phyloP scores from a whole-genome alignment of 441 rosid species.

The Raphanus hybrid region DNA sequence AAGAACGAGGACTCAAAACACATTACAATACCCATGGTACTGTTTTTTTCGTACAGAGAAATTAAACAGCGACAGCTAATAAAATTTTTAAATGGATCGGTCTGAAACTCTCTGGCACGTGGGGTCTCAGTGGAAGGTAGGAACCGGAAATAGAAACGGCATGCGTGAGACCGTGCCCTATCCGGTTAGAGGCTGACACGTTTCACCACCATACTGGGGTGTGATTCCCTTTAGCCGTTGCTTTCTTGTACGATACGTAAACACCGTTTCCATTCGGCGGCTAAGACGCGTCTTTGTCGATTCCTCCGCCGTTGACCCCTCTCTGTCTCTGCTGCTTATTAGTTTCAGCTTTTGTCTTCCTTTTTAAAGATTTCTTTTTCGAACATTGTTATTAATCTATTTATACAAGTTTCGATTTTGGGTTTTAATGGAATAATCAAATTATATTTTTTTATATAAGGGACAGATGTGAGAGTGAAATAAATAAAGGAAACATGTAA shows the following conservation, averaged over 20 bases:
- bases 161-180: conserved; percentile 43
- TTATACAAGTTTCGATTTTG: not conserved
- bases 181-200: conserved; percentile 37
- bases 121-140: conserved; percentile 17
- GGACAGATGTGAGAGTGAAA: no score
- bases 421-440: not conserved
- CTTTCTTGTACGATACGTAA: conserved; percentile 44
- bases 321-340: conserved; percentile 21
- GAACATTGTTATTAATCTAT: not conserved
- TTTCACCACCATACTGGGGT: conserved; percentile 10
- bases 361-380: not conserved
- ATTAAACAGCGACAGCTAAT: conserved; percentile 29
- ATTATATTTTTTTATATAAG: not conserved
- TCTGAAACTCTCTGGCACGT: conserved; percentile 33
- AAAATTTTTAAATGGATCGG: conserved; percentile 1
- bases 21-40: conserved; percentile 31
- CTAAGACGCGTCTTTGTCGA: conserved; percentile 60
- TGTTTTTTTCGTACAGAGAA: conserved; percentile 27
- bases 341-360: conserved; percentile 10
- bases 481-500: no score
- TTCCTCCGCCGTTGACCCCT: conserved; percentile 45
- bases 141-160: conserved; percentile 45
- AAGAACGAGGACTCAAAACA: conserved; percentile 12
- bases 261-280: conserved; percentile 56
- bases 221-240: conserved; percentile 44